These are phyloP conservation scores for Cucurbita ficifolia DNA, from an alignment of 306 rosid species.

Conservation along the genomic window DNA sequence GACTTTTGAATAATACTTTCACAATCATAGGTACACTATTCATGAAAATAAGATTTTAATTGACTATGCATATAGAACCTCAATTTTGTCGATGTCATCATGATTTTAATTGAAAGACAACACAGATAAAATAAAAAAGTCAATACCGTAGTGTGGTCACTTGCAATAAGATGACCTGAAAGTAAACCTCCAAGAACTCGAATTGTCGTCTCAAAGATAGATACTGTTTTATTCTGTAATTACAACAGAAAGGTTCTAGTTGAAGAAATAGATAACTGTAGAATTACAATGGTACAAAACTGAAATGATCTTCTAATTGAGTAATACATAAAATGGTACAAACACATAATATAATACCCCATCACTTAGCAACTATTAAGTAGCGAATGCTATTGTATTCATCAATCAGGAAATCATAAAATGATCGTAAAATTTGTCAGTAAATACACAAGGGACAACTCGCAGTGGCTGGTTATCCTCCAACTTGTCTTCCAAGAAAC, in stretches of 20 bases:
- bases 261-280: neutral
- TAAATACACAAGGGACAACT: neutral
- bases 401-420: neutral
- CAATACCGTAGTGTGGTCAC: constrained; percentile 81
- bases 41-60: neutral
- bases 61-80: neutral
- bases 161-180: constrained; percentile 82
- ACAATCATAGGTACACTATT: neutral
- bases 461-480: neutral
- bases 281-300: neutral
- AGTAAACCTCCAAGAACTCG: constrained; percentile 88
- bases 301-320: neutral
- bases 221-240: constrained; percentile 89
- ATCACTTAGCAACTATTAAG: neutral
- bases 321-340: neutral
- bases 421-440: neutral
- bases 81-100: neutral
- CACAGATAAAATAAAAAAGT: neutral
- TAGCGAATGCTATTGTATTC: neutral
- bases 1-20: neutral
- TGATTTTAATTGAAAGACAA: neutral
- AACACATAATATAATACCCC: neutral
- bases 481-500: neutral
- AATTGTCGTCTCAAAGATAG: constrained; percentile 79
- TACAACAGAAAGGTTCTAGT: neutral